Base-by-base conservation (phyloP, 352 stramenopile species). In the Phytophthora macrochlamydospora region DNA sequence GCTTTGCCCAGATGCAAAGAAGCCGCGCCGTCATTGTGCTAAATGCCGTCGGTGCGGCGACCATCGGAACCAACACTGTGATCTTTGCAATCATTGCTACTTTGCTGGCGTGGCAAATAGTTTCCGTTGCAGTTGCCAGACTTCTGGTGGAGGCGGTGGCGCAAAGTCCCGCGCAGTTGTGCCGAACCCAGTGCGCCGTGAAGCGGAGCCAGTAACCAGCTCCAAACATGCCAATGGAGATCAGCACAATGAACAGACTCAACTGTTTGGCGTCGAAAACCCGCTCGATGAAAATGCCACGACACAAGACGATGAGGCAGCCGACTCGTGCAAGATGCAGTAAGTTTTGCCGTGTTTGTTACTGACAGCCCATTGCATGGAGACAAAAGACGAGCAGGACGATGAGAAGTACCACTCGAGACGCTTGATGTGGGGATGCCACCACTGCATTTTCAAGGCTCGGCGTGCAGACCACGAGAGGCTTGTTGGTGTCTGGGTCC, bases 51-150 rank as follows among this genome's bases (percentile, higher is more conserved):
- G 85, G 2, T 94, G 85, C 64, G 85, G 80, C 1, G 83, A 91
- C 64, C 84, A 94, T 59, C 86, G 86, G 46, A 94, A 91, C 55
- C 79, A 91, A 68, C 86, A 94, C 62, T 94, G 86, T 44, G 81
- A 94, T 58, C 70, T 85, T 24, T 94, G 86, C 65, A 90, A 91
- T 50, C 86, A 92, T 62, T 94, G 86, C 63, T 94, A 93, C 67
- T 94, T 94, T 76, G 86, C 86, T 7, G 86, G 86, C 24, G 86
- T 94, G 33, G 86, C 86, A 32, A 94, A 94, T 59, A 94, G 86
- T 59, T 94, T 94, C 37, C 76, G 81, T 55, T 94, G 86, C 59
- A 92, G 81, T 60, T 94, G 86, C 58, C 85, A 89, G 59, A 73
- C 65, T 11, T 56, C 57, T 32, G 62, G 67, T n/a, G 69, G 72